These are phyloP conservation scores for Eragrostis tef DNA, from an alignment of 202 grass and related monocot genomes.

Conservation along the genomic window DNA sequence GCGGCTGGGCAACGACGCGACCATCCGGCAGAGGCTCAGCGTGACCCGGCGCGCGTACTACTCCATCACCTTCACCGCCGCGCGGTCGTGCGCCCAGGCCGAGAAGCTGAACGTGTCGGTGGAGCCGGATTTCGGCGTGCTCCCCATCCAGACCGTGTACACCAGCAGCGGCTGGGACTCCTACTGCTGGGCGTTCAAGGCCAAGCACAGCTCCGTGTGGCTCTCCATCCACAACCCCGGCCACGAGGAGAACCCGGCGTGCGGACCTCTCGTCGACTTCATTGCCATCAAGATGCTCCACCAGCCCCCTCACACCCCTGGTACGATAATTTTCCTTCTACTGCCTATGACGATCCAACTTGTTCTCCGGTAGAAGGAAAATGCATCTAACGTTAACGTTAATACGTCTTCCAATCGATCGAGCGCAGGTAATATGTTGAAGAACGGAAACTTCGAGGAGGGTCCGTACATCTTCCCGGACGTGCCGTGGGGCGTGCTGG, in stretches of 20 bases:
- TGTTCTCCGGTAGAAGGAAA: not conserved
- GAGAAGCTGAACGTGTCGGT: constrained; percentile 63
- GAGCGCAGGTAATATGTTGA: constrained; percentile 54
- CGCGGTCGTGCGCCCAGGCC: constrained; percentile 69
- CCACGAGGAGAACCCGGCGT: constrained; percentile 53
- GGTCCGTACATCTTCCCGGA: constrained; percentile 64
- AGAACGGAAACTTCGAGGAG: constrained; percentile 80
- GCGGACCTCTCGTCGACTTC: constrained; percentile 70
- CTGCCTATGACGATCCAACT: too few relatives aligned
- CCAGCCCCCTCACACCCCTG: constrained; percentile 31
- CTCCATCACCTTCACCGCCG: constrained; percentile 70
- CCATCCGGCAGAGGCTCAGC: constrained; percentile 53
- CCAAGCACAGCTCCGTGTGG: constrained; percentile 23
- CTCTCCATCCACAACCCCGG: constrained; percentile 75
- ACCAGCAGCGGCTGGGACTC: constrained; percentile 73
- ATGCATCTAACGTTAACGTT: not conserved
- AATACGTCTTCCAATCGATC: too few relatives aligned
- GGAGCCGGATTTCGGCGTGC: constrained; percentile 33
- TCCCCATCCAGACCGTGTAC: constrained; percentile 78
- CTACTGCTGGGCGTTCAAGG: constrained; percentile 75
- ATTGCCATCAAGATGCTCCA: constrained; percentile 57
- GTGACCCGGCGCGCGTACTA: constrained; percentile 51
- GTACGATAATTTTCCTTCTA: not conserved
- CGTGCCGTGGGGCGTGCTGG: constrained; percentile 60
- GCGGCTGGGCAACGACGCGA: constrained; percentile 81